phyloP scores from a whole-genome alignment of 345 rosid species.

The Citrus trifoliata region DNA sequence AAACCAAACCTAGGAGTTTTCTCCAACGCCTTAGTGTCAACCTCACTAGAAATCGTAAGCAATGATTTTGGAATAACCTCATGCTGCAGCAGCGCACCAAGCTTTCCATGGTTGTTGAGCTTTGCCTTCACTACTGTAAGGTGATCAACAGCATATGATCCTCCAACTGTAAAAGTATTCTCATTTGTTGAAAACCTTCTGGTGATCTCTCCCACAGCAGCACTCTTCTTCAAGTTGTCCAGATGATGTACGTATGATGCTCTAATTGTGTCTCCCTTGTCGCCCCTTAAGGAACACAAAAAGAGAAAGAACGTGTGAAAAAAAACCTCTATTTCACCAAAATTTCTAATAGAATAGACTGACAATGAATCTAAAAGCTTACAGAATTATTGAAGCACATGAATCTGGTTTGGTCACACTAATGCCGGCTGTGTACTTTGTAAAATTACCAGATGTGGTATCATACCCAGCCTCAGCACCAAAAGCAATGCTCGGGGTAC shows the following conservation, averaged over 20 bases:
- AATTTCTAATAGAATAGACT: background rate
- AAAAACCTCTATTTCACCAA: background rate
- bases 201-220: conserved; percentile 73
- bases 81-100: conserved; percentile 83
- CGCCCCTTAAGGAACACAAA: conserved; percentile 49
- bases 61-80: conserved; percentile 77
- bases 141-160: conserved; percentile 66
- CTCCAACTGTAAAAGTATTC: conserved; percentile 81
- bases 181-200: conserved; percentile 88
- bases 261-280: conserved; percentile 79
- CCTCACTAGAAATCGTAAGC: conserved; percentile 74
- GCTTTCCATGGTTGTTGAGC: conserved; percentile 77
- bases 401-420: conserved; percentile 72
- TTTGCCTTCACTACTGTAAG: conserved; percentile 76
- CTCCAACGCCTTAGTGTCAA: conserved; percentile 81
- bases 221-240: conserved; percentile 57
- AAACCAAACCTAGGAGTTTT: conserved; percentile 80
- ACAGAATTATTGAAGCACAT: conserved; percentile 72
- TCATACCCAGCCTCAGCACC: conserved; percentile 97
- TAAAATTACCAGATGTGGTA: conserved; percentile 54
- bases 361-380: conserved; percentile 24
- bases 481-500: conserved; percentile 75
- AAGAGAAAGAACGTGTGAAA: background rate
- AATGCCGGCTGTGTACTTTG: conserved; percentile 84
- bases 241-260: conserved; percentile 75